Conservation (phyloP, 306 rosid genomes). For the Cucurbita argyrosperma region DNA sequence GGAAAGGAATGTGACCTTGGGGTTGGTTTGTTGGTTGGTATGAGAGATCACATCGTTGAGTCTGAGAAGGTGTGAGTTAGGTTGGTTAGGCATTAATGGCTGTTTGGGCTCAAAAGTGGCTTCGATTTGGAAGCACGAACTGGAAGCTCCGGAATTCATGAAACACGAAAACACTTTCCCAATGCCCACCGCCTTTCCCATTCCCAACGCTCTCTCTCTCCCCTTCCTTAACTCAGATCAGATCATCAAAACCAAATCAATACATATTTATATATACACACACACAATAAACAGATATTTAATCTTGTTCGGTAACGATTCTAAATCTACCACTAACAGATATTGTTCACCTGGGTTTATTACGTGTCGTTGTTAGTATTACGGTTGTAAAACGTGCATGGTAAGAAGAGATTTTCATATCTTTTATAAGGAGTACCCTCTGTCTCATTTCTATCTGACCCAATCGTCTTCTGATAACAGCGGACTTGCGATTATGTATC, state of each 20-base stretch:
- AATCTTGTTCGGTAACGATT: no score
- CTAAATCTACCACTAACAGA: no score
- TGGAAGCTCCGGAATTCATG: slow-evolving; percentile 32
- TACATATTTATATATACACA: no score
- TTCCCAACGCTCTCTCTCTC: slow-evolving; percentile 3
- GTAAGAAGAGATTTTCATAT: no score
- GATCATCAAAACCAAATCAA: no score
- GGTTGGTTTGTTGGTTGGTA: slow-evolving; percentile 65
- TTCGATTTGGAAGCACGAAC: slow-evolving; percentile 36
- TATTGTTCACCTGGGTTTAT: no score
- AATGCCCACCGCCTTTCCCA: slow-evolving; percentile 37
- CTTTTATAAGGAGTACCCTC: no score
- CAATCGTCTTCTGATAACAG: accelerated
- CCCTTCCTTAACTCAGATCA: not conserved
- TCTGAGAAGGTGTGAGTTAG: slow-evolving; percentile 22
- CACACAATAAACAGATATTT: no score
- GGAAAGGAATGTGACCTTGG: slow-evolving; percentile 29
- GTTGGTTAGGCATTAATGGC: slow-evolving; percentile 30
- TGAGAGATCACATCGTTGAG: slow-evolving; percentile 48
- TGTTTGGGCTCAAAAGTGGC: slow-evolving; percentile 37
- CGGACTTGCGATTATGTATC: no score
- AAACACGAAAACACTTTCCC: slow-evolving; percentile 45
- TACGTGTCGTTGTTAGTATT: no score
- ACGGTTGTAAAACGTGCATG: no score
- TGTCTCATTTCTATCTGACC: no score